phyloP scores from a whole-genome alignment of 768 basidiomycete species.

The Daedaleopsis sinensis region DNA sequence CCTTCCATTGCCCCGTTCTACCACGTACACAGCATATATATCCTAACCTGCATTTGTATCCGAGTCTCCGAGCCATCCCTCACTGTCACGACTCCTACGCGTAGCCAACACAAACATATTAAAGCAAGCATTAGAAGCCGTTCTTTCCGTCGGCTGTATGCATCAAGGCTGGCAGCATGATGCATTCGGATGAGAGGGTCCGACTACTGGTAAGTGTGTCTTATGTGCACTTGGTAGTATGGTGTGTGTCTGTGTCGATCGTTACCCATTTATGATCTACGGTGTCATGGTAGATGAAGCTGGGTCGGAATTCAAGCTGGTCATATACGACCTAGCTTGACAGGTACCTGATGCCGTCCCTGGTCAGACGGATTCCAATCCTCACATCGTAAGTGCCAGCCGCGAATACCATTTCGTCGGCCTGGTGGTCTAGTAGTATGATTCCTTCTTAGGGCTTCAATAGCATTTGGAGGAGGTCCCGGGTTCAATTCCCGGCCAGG shows the following conservation, averaged over 20 bases:
- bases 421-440: background rate
- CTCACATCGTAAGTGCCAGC: too few relatives aligned
- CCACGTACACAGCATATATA: constrained; percentile 32
- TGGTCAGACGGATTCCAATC: too few relatives aligned
- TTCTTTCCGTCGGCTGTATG: background rate
- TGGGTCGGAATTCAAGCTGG: too few relatives aligned
- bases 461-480: constrained; percentile 68
- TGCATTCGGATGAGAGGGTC: background rate
- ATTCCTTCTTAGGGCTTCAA: background rate
- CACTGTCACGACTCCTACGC: constrained; percentile 24
- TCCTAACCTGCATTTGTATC: constrained; percentile 38
- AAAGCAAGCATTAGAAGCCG: constrained; percentile 18
- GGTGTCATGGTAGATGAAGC: too few relatives aligned
- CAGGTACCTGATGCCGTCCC: too few relatives aligned
- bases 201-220: too few relatives aligned
- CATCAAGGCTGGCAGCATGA: background rate
- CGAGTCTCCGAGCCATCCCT: constrained; percentile 15
- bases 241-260: too few relatives aligned
- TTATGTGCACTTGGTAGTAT: too few relatives aligned
- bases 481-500: constrained; percentile 88
- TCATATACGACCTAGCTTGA: too few relatives aligned
- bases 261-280: too few relatives aligned
- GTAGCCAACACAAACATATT: constrained; percentile 23
- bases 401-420: too few relatives aligned
- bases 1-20: constrained; percentile 12